These are phyloP conservation scores for Tylopilus intermedius DNA, from an alignment of 768 basidiomycete species.

Conservation along the genomic window DNA sequence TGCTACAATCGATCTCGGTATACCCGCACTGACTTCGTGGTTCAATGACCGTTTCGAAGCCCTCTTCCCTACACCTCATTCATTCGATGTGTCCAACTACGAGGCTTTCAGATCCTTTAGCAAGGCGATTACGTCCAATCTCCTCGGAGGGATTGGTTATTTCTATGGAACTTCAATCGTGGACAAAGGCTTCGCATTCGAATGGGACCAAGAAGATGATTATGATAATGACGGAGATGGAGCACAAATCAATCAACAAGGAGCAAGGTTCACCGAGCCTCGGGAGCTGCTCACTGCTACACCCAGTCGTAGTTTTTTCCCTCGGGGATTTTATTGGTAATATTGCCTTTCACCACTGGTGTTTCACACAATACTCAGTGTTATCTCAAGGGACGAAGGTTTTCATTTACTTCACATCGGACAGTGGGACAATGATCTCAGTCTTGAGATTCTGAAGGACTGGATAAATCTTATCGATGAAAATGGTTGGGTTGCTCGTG, in stretches of 20 bases:
- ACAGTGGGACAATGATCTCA: slow-evolving; percentile 88
- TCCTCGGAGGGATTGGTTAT: slow-evolving; percentile 91
- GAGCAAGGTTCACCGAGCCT: slow-evolving; percentile 69
- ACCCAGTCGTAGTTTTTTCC: slow-evolving; percentile 95
- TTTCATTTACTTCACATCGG: slow-evolving; percentile 92
- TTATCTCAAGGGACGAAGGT: slow-evolving; percentile 78
- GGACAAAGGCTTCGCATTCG: slow-evolving; percentile 78
- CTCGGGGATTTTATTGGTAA: slow-evolving; percentile 94
- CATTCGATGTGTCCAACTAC: slow-evolving; percentile 44
- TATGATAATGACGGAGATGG: slow-evolving; percentile 36
- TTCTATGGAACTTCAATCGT: slow-evolving; percentile 90
- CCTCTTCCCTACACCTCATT: slow-evolving; percentile 63
- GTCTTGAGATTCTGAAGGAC: slow-evolving; percentile 82
- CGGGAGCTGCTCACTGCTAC: slow-evolving; percentile 83
- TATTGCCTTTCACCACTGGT: not conserved
- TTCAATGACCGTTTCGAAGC: slow-evolving; percentile 65
- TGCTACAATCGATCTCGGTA: slow-evolving; percentile 58
- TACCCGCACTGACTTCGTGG: slow-evolving; percentile 55
- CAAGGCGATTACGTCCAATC: slow-evolving; percentile 83
- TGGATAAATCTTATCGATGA: slow-evolving; percentile 92
- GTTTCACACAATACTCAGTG: not conserved
- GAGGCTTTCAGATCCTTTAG: slow-evolving; percentile 66
- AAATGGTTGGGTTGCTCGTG: slow-evolving; percentile 92
- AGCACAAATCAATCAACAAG: slow-evolving; percentile 35
- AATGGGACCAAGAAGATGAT: slow-evolving; percentile 79